Percentiles rank a stretch among this genome's conserved stretches.
Conservation (phyloP, 139 green algal genomes). For the Diplosphaera chodatii region DNA sequence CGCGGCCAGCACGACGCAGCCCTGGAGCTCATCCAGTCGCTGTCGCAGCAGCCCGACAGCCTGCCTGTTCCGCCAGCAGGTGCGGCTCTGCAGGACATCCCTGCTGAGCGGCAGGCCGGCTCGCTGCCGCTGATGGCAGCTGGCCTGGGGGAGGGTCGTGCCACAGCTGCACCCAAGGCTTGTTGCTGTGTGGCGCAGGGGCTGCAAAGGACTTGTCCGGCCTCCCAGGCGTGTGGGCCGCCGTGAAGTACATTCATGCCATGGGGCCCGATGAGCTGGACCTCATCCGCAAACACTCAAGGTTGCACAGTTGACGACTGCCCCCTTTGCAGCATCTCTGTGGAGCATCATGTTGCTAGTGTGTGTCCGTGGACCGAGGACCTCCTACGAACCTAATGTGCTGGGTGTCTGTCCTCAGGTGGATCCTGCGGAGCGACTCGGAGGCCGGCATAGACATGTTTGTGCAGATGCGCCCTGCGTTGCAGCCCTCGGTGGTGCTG, state of each 20-base stretch:
- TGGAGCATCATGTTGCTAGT: too few species aligned
- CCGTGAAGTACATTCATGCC: conserved; percentile 62
- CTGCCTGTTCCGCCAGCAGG: not conserved
- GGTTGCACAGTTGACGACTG: too few species aligned
- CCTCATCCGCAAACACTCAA: conserved; percentile 43
- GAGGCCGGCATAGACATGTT: conserved; percentile 77
- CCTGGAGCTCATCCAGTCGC: conserved; percentile 57
- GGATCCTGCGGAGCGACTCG: conserved; percentile 71
- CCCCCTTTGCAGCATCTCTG: too few species aligned
- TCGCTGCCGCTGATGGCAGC: too few species aligned
- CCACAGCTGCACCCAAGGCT: too few species aligned
- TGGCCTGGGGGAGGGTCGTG: too few species aligned
- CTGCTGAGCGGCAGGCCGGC: not conserved
- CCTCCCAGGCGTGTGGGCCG: conserved; percentile 79
- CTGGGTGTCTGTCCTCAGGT: too few species aligned
- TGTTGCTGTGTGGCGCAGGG: conserved; percentile 9
- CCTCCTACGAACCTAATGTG: too few species aligned
- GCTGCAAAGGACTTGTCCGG: conserved; percentile 57
- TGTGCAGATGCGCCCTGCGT: conserved; percentile 48
- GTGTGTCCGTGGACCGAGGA: too few species aligned
- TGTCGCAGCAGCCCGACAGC: conserved; percentile 40
- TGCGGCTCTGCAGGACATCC: not conserved
- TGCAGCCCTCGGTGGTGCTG: conserved; percentile 50
- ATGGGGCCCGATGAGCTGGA: conserved; percentile 16
- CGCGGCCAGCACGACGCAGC: conserved; percentile 39